Evolutionary conservation across 192 early-diverging fungal species (phyloP).

Genomic region (Backusella morwellensis): DNA sequence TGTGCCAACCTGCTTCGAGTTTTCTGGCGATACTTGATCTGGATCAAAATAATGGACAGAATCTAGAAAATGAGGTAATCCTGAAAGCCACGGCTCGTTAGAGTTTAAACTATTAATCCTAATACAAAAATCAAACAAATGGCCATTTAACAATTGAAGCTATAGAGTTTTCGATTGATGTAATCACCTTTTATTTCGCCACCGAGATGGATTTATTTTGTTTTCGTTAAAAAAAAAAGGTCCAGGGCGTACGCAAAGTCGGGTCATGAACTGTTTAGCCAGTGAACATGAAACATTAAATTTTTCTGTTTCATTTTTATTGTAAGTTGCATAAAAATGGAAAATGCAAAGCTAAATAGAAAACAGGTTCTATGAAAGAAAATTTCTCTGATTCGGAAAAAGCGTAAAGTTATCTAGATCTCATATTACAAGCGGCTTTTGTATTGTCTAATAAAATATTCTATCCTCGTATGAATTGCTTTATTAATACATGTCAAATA

Average conservation of each 20-base stretch:
- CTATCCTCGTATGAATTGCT: background rate
- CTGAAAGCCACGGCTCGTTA: background rate
- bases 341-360: background rate
- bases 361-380: background rate
- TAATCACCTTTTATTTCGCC: background rate
- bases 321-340: background rate
- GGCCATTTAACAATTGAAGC: background rate
- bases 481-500: background rate
- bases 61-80: too few species aligned
- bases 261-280: background rate
- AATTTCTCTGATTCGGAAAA: background rate
- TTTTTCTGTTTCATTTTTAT: conserved; percentile 1
- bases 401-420: background rate
- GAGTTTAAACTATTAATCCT: background rate
- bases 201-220: background rate
- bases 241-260: background rate
- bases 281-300: background rate
- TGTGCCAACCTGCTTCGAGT: too few species aligned
- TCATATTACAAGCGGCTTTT: background rate
- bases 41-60: too few species aligned
- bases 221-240: background rate
- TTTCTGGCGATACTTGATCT: too few species aligned
- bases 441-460: background rate
- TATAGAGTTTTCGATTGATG: background rate
- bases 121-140: background rate